Conservation (phyloP, 2,329 filamentous ascomycete genomes). For the Talaromyces sp. region DNA sequence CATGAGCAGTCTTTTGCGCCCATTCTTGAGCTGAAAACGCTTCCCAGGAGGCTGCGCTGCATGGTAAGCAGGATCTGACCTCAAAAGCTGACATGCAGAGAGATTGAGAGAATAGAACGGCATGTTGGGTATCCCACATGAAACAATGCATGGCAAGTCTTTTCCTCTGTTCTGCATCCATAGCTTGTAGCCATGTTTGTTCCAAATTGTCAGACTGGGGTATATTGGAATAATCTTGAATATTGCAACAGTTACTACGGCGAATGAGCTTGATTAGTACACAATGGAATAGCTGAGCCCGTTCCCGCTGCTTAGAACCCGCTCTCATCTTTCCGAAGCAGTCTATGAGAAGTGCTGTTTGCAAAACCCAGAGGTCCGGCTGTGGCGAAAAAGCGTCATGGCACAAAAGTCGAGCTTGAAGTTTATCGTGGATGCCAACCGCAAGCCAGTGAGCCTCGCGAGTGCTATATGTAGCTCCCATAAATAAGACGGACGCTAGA, state of each 20-base stretch:
- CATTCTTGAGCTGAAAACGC: conserved; percentile 53
- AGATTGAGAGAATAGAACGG: conserved; percentile 63
- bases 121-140: conserved; percentile 65
- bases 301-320: conserved; percentile 62
- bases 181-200: conserved; percentile 52
- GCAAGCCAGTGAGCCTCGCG: conserved; percentile 60
- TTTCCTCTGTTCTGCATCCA: conserved; percentile 58
- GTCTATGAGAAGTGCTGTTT: conserved; percentile 61
- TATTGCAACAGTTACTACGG: conserved; percentile 51
- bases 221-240: conserved; percentile 37
- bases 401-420: conserved; percentile 59
- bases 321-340: conserved; percentile 64
- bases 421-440: conserved; percentile 60
- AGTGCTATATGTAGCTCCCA: conserved; percentile 61
- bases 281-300: conserved; percentile 59
- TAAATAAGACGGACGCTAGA: conserved; percentile 53
- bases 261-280: conserved; percentile 55
- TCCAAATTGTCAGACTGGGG: conserved; percentile 42
- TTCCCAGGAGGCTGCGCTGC: conserved; percentile 56
- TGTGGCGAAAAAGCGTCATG: conserved; percentile 56
- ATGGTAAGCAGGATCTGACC: conserved; percentile 56
- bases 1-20: conserved; percentile 42
- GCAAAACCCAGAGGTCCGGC: conserved; percentile 60
- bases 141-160: conserved; percentile 61
- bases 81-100: conserved; percentile 66